Percentiles rank a stretch among this genome's conserved stretches.
phyloP scores from a whole-genome alignment of 2,329 filamentous ascomycete genomes.

The Botryotinia convoluta region DNA sequence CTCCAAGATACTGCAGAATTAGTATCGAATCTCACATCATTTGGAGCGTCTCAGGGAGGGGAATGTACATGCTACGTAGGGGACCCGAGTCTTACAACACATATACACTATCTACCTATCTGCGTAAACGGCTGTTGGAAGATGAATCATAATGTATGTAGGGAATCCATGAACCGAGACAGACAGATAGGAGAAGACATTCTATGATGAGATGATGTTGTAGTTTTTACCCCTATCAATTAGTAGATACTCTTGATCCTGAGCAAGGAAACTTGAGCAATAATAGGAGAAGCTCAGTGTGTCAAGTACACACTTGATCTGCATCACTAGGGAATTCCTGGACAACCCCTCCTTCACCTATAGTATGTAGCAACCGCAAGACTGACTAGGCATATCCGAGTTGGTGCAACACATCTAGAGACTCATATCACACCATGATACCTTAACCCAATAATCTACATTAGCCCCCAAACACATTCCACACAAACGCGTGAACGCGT shows the following conservation, averaged over 20 bases:
- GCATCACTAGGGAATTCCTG: background rate
- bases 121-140: background rate
- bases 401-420: background rate
- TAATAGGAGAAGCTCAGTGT: background rate
- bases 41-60: background rate
- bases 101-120: background rate
- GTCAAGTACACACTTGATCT: background rate
- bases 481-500: slow-evolving; percentile 1
- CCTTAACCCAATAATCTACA: background rate
- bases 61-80: background rate
- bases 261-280: background rate
- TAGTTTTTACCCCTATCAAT: background rate
- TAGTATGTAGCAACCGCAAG: background rate
- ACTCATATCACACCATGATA: background rate
- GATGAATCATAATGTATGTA: background rate
- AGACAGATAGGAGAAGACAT: background rate
- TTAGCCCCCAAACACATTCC: background rate
- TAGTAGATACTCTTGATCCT: background rate
- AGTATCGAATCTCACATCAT: background rate
- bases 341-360: background rate
- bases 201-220: background rate
- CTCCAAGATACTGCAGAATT: background rate
- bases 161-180: background rate
- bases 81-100: background rate
- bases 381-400: background rate